A percentile compares a stretch with the other conserved stretches of the same genome.
Evolutionary conservation across 2,329 filamentous ascomycete genomes (phyloP).

Genomic region (Scopulariopsis brevicaulis): DNA sequence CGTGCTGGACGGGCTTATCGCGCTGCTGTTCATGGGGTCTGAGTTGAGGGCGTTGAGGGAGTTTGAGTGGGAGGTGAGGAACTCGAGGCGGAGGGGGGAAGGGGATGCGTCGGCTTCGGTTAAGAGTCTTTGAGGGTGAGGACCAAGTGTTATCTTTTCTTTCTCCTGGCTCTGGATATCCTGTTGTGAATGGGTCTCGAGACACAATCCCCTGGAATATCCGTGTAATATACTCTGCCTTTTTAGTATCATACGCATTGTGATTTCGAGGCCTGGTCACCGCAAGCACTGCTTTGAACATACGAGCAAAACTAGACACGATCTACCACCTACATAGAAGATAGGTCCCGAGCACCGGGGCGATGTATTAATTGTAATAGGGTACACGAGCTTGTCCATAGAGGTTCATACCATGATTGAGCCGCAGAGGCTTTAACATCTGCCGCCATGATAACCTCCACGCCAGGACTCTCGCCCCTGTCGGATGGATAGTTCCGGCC

Average conservation of each 20-base stretch:
- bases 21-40: slow-evolving; percentile 73
- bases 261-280: background rate
- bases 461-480: background rate
- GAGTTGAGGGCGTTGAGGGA: slow-evolving; percentile 78
- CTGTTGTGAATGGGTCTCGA: no score
- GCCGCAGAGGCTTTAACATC: background rate
- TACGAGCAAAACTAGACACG: background rate
- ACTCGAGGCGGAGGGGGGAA: slow-evolving; percentile 37
- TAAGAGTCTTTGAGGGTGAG: background rate
- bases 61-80: slow-evolving; percentile 86
- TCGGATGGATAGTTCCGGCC: background rate
- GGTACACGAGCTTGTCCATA: background rate
- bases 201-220: no score
- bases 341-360: background rate
- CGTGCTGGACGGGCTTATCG: slow-evolving; percentile 74
- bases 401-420: background rate
- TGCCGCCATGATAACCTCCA: background rate
- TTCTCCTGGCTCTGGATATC: no score
- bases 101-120: background rate
- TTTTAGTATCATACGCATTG: no score
- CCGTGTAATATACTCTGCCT: no score
- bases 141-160: no score
- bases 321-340: background rate
- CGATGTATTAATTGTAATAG: background rate
- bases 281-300: background rate